Evolutionary conservation across 1,284 basidiomycete species (phyloP).

Genomic region (Rhodotorula glutinis): DNA sequence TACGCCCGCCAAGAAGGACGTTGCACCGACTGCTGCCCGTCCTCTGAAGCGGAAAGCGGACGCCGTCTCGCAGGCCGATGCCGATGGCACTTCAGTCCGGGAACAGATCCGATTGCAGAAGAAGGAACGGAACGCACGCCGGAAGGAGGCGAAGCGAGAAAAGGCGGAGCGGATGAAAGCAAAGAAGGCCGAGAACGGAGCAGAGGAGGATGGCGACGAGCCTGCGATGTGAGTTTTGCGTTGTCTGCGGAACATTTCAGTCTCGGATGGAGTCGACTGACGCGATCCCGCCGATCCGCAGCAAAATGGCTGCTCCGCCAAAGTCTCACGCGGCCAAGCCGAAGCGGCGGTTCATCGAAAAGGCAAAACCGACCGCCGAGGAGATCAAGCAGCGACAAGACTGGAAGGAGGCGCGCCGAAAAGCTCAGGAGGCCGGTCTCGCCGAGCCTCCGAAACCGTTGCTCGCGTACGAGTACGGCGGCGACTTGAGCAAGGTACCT

Average conservation of each 20-base stretch:
- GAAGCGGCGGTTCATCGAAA: conserved; percentile 24
- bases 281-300: not conserved
- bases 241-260: not conserved
- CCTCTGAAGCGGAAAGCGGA: conserved; percentile 8
- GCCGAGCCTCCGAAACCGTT: conserved; percentile 20
- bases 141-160: conserved; percentile 19
- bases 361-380: conserved; percentile 26
- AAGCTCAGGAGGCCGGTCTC: conserved; percentile 19
- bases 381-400: conserved; percentile 21
- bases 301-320: not conserved
- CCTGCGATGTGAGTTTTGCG: conserved; percentile 1
- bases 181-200: conserved; percentile 15
- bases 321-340: not conserved
- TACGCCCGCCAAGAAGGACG: not conserved
- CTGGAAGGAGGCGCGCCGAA: conserved; percentile 26
- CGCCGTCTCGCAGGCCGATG: conserved; percentile 15
- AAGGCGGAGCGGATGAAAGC: conserved; percentile 20
- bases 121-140: conserved; percentile 22
- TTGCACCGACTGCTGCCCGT: not conserved
- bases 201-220: not conserved
- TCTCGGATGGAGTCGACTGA: no score
- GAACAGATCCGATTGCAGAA: conserved; percentile 26
- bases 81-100: conserved; percentile 15
- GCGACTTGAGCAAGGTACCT: conserved; percentile 14
- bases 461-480: conserved; percentile 28